Percentiles rank a stretch among this genome's conserved stretches.
Conservation (phyloP, 306 rosid genomes). For the Clitoria ternatea region DNA sequence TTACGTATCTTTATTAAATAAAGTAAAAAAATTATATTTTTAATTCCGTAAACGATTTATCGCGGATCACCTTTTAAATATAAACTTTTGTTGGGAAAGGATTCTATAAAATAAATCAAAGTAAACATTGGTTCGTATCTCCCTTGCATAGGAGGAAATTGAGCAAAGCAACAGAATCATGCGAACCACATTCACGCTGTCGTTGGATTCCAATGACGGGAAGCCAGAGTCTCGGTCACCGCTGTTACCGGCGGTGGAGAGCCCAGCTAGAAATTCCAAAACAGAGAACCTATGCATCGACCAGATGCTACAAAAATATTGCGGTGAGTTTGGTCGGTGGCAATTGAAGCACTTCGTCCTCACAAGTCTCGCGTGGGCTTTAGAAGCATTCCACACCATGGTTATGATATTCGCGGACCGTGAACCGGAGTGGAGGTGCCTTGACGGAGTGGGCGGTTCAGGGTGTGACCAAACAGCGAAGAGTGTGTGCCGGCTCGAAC, state of each 20-base stretch:
- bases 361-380: conserved; percentile 84
- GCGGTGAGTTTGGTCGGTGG: conserved; percentile 92
- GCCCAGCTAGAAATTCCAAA: not conserved
- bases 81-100: no score
- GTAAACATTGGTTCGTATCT: not conserved
- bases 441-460: not conserved
- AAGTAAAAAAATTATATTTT: no score
- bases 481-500: conserved; percentile 41
- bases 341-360: conserved; percentile 74
- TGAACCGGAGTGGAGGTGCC: conserved; percentile 63
- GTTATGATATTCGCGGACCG: conserved; percentile 88
- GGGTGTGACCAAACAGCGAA: conserved; percentile 30
- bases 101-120: not conserved
- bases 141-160: not conserved
- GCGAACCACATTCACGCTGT: not conserved
- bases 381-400: conserved; percentile 93
- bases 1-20: no score
- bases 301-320: conserved; percentile 61
- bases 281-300: conserved; percentile 57
- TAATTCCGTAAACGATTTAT: no score
- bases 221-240: conserved; percentile 31
- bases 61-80: no score
- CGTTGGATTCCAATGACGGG: not conserved
- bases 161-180: not conserved
- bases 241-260: conserved; percentile 7